A percentile compares a stretch with the other conserved stretches of the same genome.
phyloP scores from a whole-genome alignment of 805 yeast species.

The Ogataea glucozyma region DNA sequence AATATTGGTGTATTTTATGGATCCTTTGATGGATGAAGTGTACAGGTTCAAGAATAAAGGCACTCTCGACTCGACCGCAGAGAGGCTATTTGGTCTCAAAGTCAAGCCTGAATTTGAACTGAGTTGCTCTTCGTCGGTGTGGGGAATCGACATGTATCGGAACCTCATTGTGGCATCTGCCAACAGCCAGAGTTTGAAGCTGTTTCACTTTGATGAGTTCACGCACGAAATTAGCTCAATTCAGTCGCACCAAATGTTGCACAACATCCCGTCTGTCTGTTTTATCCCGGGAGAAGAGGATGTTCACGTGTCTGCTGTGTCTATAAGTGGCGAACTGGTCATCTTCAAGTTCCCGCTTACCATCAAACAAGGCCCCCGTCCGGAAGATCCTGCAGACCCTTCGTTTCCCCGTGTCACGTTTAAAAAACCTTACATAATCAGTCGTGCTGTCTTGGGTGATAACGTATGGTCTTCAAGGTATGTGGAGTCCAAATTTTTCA shows the following conservation, averaged over 20 bases:
- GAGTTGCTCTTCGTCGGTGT: conserved; percentile 48
- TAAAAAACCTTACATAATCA: conserved; percentile 30
- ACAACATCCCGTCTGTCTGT: conserved; percentile 58
- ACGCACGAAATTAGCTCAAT: conserved; percentile 19
- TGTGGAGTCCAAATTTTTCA: conserved; percentile 43
- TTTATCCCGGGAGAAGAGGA: conserved; percentile 31
- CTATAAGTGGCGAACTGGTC: conserved; percentile 46
- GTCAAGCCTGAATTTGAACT: conserved; percentile 32
- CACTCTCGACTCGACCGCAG: background rate
- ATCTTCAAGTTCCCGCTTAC: conserved; percentile 38
- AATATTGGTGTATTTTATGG: conserved; percentile 39
- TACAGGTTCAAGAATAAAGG: conserved; percentile 6
- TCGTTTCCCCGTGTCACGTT: conserved; percentile 31
- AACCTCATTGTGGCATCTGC: conserved; percentile 52
- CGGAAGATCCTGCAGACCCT: conserved; percentile 4
- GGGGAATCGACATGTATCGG: conserved; percentile 59
- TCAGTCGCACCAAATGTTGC: conserved; percentile 45
- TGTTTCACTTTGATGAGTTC: conserved; percentile 37
- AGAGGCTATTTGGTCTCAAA: conserved; percentile 12
- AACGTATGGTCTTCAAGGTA: conserved; percentile 56
- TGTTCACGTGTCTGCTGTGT: conserved; percentile 40
- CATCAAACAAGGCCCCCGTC: conserved; percentile 15
- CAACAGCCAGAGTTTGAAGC: conserved; percentile 48
- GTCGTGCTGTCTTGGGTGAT: conserved; percentile 42
- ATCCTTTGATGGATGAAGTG: conserved; percentile 29